Conservation (phyloP, 2,329 filamentous ascomycete species). For the Sporothrix brasiliensis region DNA sequence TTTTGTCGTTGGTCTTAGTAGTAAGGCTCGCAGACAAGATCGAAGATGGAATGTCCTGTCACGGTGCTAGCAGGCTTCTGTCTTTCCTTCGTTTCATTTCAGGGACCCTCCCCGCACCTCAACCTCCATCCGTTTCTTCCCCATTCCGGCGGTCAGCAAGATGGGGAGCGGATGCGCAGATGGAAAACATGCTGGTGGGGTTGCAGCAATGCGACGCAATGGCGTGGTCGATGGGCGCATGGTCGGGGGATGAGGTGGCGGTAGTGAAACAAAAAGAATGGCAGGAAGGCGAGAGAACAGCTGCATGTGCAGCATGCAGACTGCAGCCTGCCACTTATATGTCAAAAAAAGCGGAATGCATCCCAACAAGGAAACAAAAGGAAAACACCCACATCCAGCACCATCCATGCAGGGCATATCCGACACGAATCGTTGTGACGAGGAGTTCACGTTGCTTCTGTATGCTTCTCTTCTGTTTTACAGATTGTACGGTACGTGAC, state of each 20-base stretch:
- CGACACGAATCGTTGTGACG: too few species aligned
- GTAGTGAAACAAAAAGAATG: background rate
- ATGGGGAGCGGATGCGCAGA: background rate
- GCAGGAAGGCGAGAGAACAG: background rate
- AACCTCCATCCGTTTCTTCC: background rate
- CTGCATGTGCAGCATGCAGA: background rate
- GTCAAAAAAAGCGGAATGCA: too few species aligned
- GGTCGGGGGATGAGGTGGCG: background rate
- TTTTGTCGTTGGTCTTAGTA: background rate
- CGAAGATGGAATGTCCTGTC: background rate
- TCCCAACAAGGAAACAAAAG: too few species aligned
- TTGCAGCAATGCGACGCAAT: slow-evolving; percentile 9
- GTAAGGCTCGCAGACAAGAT: background rate
- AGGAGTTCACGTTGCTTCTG: too few species aligned
- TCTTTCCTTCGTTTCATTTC: background rate
- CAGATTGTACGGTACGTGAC: background rate
- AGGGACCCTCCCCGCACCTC: background rate
- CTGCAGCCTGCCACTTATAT: too few species aligned
- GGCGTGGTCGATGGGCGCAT: background rate
- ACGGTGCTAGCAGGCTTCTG: background rate
- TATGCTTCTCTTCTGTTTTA: background rate
- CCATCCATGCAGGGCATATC: too few species aligned
- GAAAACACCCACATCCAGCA: too few species aligned
- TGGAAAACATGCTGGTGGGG: background rate
- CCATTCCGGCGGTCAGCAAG: background rate